Evolutionary conservation across 371 early-diverging fungal genomes (phyloP).

Genomic region (Circinella umbellata): DNA sequence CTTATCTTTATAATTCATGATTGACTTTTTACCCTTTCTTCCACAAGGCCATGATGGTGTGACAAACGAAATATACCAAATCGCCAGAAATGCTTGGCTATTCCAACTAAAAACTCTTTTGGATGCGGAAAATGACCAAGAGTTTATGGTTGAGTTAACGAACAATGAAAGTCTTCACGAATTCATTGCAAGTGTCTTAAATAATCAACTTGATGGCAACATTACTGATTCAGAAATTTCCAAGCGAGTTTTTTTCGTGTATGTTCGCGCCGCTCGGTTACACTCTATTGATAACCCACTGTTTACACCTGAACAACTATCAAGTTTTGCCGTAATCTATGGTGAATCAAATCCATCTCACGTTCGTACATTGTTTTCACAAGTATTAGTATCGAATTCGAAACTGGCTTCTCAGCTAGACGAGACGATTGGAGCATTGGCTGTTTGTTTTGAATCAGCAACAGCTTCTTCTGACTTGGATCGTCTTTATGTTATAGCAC

Average conservation of each 20-base stretch:
- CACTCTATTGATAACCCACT: constrained; percentile 1
- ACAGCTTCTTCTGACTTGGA: background rate
- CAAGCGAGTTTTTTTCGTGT: constrained; percentile 20
- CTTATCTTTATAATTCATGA: constrained; percentile 2
- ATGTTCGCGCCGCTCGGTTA: constrained; percentile 15
- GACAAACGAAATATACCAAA: constrained; percentile 15
- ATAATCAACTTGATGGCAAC: constrained; percentile 16
- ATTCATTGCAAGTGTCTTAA: constrained; percentile 11
- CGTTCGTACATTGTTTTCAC: constrained; percentile 18
- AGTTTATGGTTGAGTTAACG: constrained; percentile 13
- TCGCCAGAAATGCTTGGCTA: constrained; percentile 21
- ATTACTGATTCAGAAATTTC: constrained; percentile 12
- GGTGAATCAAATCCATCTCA: constrained; percentile 13
- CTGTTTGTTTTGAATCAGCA: background rate
- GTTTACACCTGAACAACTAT: constrained; percentile 12
- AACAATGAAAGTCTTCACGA: constrained; percentile 17
- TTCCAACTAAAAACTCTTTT: constrained; percentile 15
- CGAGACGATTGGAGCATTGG: background rate
- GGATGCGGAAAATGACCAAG: constrained; percentile 13
- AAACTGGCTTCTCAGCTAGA: background rate
- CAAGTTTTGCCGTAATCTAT: constrained; percentile 19
- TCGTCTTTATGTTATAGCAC: constrained; percentile 16
- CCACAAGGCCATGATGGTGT: constrained; percentile 14
- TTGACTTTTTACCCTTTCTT: constrained; percentile 24
- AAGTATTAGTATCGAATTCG: background rate